phyloP scores from a whole-genome alignment of 306 rosid species.

The Ormosia emarginata region DNA sequence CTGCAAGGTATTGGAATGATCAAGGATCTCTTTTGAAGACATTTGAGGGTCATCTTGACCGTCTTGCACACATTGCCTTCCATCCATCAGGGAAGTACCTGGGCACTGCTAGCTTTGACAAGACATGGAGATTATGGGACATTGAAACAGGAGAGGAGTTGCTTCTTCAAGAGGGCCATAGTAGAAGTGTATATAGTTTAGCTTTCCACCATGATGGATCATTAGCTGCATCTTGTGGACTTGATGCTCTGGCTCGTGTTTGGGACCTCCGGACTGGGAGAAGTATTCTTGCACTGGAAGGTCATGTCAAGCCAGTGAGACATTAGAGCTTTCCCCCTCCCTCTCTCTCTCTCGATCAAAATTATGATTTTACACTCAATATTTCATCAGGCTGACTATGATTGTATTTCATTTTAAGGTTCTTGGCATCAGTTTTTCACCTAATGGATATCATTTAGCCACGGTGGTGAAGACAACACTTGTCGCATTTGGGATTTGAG shows the following conservation, averaged over 20 bases:
- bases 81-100: constrained; percentile 96
- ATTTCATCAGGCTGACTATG: background rate
- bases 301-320: constrained; percentile 90
- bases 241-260: constrained; percentile 83
- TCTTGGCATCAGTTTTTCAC: constrained; percentile 81
- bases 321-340: background rate
- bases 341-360: background rate
- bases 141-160: constrained; percentile 80
- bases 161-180: constrained; percentile 98
- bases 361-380: background rate
- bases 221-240: constrained; percentile 85
- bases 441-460: constrained; percentile 90
- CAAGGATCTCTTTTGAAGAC: constrained; percentile 70
- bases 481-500: constrained; percentile 95
- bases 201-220: constrained; percentile 92
- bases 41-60: constrained; percentile 90
- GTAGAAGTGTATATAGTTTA: constrained; percentile 79
- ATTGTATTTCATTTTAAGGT: constrained; percentile 48
- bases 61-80: constrained; percentile 90
- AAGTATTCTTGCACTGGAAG: constrained; percentile 91
- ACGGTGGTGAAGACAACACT: constrained; percentile 88
- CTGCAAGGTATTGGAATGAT: constrained; percentile 83
- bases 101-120: constrained; percentile 95
- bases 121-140: constrained; percentile 99
- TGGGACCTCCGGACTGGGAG: constrained; percentile 97